Conservation (phyloP, 371 early-diverging fungal genomes). For the Lichtheimia hyalospora region DNA sequence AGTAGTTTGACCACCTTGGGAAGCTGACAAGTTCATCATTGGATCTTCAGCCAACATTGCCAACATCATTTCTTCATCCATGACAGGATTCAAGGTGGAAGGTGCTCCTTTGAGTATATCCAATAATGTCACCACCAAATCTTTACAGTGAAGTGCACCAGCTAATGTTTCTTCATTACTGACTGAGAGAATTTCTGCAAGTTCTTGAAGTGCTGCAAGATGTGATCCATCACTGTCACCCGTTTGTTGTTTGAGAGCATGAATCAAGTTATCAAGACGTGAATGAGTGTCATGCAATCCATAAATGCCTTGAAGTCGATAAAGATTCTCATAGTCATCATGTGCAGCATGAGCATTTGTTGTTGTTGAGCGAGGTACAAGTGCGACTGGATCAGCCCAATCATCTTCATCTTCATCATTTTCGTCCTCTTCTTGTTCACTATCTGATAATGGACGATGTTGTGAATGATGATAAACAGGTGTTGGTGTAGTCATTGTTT, state of each 20-base stretch:
- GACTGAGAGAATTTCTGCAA: slow-evolving; percentile 64
- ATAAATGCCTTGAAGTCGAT: too few relatives aligned
- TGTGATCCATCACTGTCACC: slow-evolving; percentile 24
- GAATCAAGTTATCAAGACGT: too few relatives aligned
- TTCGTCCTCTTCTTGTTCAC: slow-evolving; percentile 9
- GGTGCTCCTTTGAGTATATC: slow-evolving; percentile 41
- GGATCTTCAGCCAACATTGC: slow-evolving; percentile 34
- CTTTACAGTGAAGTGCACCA: slow-evolving; percentile 49
- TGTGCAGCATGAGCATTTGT: background rate
- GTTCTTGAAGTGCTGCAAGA: slow-evolving; percentile 61
- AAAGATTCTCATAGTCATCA: slow-evolving; percentile 21
- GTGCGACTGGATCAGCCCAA: slow-evolving; percentile 11
- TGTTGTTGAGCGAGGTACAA: slow-evolving; percentile 6
- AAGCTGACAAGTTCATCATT: slow-evolving; percentile 31
- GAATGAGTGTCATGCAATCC: too few relatives aligned
- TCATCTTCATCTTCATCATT: slow-evolving; percentile 43
- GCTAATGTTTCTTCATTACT: slow-evolving; percentile 64
- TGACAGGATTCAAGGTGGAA: slow-evolving; percentile 11
- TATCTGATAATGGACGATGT: too few relatives aligned
- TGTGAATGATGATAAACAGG: too few relatives aligned
- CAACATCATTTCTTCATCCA: background rate
- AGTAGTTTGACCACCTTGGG: slow-evolving; percentile 42
- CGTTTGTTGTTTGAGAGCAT: too few relatives aligned
- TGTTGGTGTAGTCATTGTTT: too few relatives aligned
- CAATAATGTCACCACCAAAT: slow-evolving; percentile 53